phyloP scores from a whole-genome alignment of 441 rosid genomes.

The Breynia disticha region DNA sequence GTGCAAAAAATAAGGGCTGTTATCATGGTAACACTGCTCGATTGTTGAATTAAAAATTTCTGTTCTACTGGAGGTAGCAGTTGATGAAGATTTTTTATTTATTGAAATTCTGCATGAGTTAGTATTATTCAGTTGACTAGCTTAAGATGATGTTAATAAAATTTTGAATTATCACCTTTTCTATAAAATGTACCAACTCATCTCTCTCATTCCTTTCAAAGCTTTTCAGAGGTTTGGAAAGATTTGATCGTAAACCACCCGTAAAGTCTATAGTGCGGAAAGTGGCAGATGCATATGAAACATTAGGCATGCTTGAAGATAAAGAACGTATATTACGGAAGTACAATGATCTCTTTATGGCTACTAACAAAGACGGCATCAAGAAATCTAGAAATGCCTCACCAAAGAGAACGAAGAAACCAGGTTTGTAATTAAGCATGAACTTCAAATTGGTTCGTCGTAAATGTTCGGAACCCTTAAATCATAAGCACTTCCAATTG shows the following conservation, averaged over 20 bases:
- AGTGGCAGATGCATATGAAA: slow-evolving; percentile 77
- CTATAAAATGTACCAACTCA: slow-evolving; percentile 6
- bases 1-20: too few relatives aligned
- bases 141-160: not conserved
- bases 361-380: slow-evolving; percentile 15
- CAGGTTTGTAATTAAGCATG: slow-evolving; percentile 19
- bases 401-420: slow-evolving; percentile 32
- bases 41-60: too few relatives aligned
- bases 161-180: not conserved
- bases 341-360: slow-evolving; percentile 43
- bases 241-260: slow-evolving; percentile 70
- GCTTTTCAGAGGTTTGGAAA: slow-evolving; percentile 83
- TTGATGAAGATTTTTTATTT: too few relatives aligned
- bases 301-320: slow-evolving; percentile 58
- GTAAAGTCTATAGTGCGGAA: slow-evolving; percentile 59
- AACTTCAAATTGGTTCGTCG: too few relatives aligned
- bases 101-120: too few relatives aligned
- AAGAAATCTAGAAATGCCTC: slow-evolving; percentile 26
- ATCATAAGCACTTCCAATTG: too few relatives aligned
- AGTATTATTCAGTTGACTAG: too few relatives aligned
- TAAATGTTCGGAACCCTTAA: too few relatives aligned
- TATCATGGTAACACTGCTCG: too few relatives aligned
- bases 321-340: slow-evolving; percentile 50
- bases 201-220: slow-evolving; percentile 19
- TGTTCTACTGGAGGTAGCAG: too few relatives aligned